Evolutionary conservation across 1,284 basidiomycete genomes (phyloP).

Genomic region (Neolentinus lepideus): DNA sequence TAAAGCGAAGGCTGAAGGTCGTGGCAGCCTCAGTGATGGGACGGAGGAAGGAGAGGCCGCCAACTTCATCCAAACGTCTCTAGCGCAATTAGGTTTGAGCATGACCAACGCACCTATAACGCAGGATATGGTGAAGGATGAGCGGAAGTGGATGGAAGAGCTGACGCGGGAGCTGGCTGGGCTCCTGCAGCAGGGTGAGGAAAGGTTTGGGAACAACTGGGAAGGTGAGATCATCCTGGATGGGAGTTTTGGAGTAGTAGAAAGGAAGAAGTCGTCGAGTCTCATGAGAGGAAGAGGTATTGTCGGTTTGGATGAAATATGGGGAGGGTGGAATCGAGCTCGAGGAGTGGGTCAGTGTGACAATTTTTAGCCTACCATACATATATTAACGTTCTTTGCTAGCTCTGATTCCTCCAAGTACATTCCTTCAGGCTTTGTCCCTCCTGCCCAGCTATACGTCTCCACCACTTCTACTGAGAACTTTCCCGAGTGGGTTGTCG

Average conservation of each 20-base stretch:
- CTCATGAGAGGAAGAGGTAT: conserved; percentile 71
- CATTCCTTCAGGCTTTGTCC: conserved; percentile 69
- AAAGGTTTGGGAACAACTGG: conserved; percentile 13
- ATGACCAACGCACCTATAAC: conserved; percentile 78
- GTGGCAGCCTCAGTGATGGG: conserved; percentile 4
- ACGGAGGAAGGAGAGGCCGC: conserved; percentile 52
- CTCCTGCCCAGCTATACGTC: conserved; percentile 61
- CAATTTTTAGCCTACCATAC: not conserved
- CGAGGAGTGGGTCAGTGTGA: conserved; percentile 77
- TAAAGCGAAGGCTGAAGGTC: conserved; percentile 10
- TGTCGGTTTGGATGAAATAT: conserved; percentile 89
- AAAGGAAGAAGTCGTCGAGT: conserved; percentile 21
- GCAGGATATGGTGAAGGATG: conserved; percentile 84
- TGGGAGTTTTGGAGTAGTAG: conserved; percentile 19
- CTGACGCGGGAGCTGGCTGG: conserved; percentile 80
- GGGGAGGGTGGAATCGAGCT: conserved; percentile 97
- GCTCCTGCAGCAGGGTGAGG: conserved; percentile 43
- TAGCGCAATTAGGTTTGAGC: conserved; percentile 83
- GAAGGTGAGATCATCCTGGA: conserved; percentile 22
- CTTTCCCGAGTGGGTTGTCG: conserved; percentile 64
- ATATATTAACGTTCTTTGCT: conserved; percentile 5
- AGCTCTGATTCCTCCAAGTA: conserved; percentile 87
- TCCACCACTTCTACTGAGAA: conserved; percentile 63
- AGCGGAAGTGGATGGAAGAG: conserved; percentile 74
- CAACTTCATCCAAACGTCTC: conserved; percentile 81